These are phyloP conservation scores for Pisolithus tinctorius DNA, from an alignment of 768 basidiomycete species.

Conservation along the genomic window DNA sequence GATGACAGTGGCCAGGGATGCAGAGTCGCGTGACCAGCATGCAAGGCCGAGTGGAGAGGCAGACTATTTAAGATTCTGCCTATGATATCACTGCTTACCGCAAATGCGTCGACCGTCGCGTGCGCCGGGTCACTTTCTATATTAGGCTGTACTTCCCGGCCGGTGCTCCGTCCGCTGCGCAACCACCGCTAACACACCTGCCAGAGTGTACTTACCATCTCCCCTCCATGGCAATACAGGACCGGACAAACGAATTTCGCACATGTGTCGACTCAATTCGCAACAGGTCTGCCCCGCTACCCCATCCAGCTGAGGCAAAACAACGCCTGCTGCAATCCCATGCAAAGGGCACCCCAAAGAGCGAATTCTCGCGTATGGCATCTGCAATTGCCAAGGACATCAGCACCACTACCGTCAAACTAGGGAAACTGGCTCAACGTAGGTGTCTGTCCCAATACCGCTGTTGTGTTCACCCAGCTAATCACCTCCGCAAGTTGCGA, in stretches of 20 bases:
- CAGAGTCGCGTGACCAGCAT: neutral
- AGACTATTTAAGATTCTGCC: neutral
- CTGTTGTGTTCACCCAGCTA: neutral
- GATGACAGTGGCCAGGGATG: neutral
- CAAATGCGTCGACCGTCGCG: too few relatives aligned
- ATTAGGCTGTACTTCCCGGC: neutral
- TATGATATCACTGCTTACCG: too few relatives aligned
- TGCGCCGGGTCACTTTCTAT: neutral
- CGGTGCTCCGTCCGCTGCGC: neutral
- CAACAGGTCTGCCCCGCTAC: conserved; percentile 55
- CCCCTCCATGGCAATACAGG: conserved; percentile 71
- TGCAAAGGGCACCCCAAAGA: conserved; percentile 49
- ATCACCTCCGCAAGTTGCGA: conserved; percentile 66
- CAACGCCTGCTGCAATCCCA: conserved; percentile 56
- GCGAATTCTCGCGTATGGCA: conserved; percentile 92
- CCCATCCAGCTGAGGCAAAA: conserved; percentile 53
- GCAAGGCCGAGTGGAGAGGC: neutral
- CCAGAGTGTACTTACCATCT: conserved; percentile 1
- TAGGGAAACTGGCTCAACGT: conserved; percentile 95
- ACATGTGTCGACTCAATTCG: conserved; percentile 90
- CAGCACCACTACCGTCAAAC: conserved; percentile 79
- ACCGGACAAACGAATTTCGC: conserved; percentile 89
- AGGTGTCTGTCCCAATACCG: conserved; percentile 25
- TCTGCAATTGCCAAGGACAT: conserved; percentile 92
- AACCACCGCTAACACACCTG: neutral